phyloP scores from a whole-genome alignment of 768 basidiomycete genomes.

The Boletus fagicola region DNA sequence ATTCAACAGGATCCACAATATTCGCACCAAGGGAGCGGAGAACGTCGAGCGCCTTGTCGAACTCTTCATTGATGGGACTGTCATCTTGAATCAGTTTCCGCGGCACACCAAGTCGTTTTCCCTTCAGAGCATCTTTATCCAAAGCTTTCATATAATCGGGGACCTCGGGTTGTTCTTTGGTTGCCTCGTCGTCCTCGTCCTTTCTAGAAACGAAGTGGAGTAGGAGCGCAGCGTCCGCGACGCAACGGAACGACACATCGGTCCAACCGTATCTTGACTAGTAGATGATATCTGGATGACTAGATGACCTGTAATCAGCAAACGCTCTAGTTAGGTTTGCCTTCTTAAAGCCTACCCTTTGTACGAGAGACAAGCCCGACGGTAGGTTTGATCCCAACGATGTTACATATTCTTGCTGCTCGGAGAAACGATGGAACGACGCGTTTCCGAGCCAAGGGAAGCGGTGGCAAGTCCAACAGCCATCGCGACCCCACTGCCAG shows the following conservation, averaged over 20 bases:
- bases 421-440: slow-evolving; percentile 49
- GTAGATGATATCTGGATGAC: slow-evolving; percentile 57
- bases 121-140: slow-evolving; percentile 43
- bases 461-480: slow-evolving; percentile 44
- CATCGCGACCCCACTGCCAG: slow-evolving; percentile 42
- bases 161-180: slow-evolving; percentile 49
- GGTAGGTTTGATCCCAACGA: slow-evolving; percentile 44
- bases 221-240: slow-evolving; percentile 58
- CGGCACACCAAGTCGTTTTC: slow-evolving; percentile 56
- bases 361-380: slow-evolving; percentile 40
- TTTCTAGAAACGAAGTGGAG: slow-evolving; percentile 52
- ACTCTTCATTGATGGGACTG: slow-evolving; percentile 33
- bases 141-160: slow-evolving; percentile 59
- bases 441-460: slow-evolving; percentile 46
- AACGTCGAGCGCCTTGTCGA: slow-evolving; percentile 38
- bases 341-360: slow-evolving; percentile 26
- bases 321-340: not conserved
- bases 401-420: slow-evolving; percentile 41
- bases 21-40: slow-evolving; percentile 43
- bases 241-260: slow-evolving; percentile 51
- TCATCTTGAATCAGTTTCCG: slow-evolving; percentile 32
- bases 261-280: slow-evolving; percentile 61
- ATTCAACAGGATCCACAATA: slow-evolving; percentile 61
- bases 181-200: slow-evolving; percentile 52
- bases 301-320: slow-evolving; percentile 15